A percentile compares a stretch with the other conserved stretches of the same genome.
Evolutionary conservation across 2,329 filamentous ascomycete genomes (phyloP).

Genomic region (Penicillium freii): DNA sequence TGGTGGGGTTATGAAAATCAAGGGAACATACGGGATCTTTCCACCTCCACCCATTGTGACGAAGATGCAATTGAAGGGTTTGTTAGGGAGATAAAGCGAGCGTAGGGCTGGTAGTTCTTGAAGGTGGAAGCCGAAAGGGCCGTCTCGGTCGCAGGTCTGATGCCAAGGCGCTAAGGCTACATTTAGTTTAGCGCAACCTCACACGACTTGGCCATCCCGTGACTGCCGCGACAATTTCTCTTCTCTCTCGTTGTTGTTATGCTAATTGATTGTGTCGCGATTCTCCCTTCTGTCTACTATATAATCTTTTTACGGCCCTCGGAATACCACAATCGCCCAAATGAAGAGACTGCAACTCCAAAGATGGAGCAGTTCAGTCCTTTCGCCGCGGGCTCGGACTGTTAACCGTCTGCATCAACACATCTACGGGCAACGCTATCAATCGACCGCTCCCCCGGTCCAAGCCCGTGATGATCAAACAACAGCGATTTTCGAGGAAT

Average conservation of each 20-base stretch:
- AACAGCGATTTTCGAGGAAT: constrained; percentile 28
- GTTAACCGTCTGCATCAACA: constrained; percentile 38
- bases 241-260: constrained; percentile 32
- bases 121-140: constrained; percentile 32
- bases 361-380: constrained; percentile 52
- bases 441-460: constrained; percentile 40
- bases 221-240: constrained; percentile 40
- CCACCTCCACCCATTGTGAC: constrained; percentile 70
- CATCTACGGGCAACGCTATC: constrained; percentile 38
- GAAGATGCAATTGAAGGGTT: constrained; percentile 24
- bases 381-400: constrained; percentile 48
- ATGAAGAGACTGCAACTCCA: constrained; percentile 54
- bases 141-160: constrained; percentile 29
- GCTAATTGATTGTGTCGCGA: constrained; percentile 22
- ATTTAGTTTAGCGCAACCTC: constrained; percentile 33
- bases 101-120: constrained; percentile 26
- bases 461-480: constrained; percentile 26
- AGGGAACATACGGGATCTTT: constrained; percentile 63
- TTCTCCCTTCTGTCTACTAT: constrained; percentile 15
- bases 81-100: constrained; percentile 22
- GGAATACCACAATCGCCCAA: constrained; percentile 29
- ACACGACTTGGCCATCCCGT: constrained; percentile 37
- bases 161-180: constrained; percentile 28
- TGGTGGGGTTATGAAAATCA: constrained; percentile 39
- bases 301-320: constrained; percentile 14